Evolutionary conservation across 345 rosid species (phyloP), one percentile per base, ranked within the genome.

Genomic region (Geranium rotundifolium): DNA sequence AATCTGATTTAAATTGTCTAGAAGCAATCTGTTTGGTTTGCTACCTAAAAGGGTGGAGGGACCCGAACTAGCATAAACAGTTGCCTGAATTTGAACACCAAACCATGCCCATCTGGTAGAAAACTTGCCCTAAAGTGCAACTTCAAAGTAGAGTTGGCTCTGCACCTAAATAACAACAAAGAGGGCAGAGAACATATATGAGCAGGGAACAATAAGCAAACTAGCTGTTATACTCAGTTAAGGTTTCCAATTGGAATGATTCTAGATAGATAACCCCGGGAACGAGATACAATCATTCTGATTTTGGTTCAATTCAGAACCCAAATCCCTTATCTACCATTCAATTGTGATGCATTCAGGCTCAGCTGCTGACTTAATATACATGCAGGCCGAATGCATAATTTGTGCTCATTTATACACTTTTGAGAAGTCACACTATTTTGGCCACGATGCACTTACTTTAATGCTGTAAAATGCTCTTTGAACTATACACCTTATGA

Each of bases 401-500:
- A 34, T 30, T 17, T 5, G 4, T 60, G 34, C 41, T 46, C 16
- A 23, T 23, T 46, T 16, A 0, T 46, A 46, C 8, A 46, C 52
- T 46, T 14, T 46, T 46, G 14, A 34, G 15, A 7, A 46, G 8
- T 46, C 15, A 12, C 3, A 46, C 52, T 12, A 14, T 46, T 34
- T 46, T 46, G 52, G 52, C 16, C 12, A 46, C 52, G 1, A 12
- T 46, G 52, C 3, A 7, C 3, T 46, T 46, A 3, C 16, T 46
- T 46, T 46, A 46, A 46, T 12, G 52, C 52, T 3, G 52, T 46
- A 4, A 7, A 5, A 34, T 46, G 52, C 56, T 17, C 56, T 62
- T 63, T 29, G 56, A 37, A 19, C 29, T 18, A 34, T 64, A 2
- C 4, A 69, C 30, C 30, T 52, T 30, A 15, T 69, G 64, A 71